Evolutionary conservation across 2,329 filamentous ascomycete species (phyloP).

Genomic region (Curvularia spicifera): DNA sequence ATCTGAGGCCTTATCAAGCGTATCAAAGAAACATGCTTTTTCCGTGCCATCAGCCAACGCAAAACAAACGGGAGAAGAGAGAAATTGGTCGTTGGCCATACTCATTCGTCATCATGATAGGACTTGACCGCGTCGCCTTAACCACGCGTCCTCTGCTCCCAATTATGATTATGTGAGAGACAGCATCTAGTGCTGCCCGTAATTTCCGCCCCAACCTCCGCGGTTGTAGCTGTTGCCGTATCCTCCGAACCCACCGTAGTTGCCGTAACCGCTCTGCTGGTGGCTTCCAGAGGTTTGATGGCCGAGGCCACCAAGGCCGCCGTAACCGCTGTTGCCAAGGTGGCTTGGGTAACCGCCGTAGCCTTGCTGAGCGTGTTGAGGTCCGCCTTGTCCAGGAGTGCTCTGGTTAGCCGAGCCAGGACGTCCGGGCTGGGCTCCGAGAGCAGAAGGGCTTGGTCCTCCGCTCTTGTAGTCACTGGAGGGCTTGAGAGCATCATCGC

Average conservation of each 20-base stretch:
- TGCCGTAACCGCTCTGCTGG: slow-evolving; percentile 54
- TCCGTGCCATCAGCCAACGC: slow-evolving; percentile 35
- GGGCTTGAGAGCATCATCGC: slow-evolving; percentile 63
- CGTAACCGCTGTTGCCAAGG: slow-evolving; percentile 58
- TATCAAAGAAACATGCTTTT: slow-evolving; percentile 38
- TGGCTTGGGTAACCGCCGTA: slow-evolving; percentile 64
- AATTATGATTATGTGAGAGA: slow-evolving; percentile 7
- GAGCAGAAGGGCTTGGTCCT: slow-evolving; percentile 64
- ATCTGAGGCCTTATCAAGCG: slow-evolving; percentile 32
- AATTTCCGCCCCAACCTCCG: slow-evolving; percentile 59
- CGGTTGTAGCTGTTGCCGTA: slow-evolving; percentile 52
- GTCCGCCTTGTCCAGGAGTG: slow-evolving; percentile 59
- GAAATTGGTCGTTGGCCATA: slow-evolving; percentile 35
- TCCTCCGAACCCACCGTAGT: slow-evolving; percentile 52
- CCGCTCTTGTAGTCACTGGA: slow-evolving; percentile 63
- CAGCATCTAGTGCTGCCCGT: slow-evolving; percentile 47
- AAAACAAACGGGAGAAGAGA: slow-evolving; percentile 24
- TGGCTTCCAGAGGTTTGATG: slow-evolving; percentile 56
- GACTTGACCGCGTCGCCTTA: slow-evolving; percentile 34
- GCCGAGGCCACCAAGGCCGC: slow-evolving; percentile 60
- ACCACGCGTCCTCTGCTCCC: slow-evolving; percentile 11
- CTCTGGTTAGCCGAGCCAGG: slow-evolving; percentile 69
- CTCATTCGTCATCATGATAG: slow-evolving; percentile 24
- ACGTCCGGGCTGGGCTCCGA: slow-evolving; percentile 65
- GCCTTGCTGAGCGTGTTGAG: slow-evolving; percentile 63